Base-by-base conservation (phyloP, 495 filamentous ascomycete species). In the Achaetomiella virescens region DNA sequence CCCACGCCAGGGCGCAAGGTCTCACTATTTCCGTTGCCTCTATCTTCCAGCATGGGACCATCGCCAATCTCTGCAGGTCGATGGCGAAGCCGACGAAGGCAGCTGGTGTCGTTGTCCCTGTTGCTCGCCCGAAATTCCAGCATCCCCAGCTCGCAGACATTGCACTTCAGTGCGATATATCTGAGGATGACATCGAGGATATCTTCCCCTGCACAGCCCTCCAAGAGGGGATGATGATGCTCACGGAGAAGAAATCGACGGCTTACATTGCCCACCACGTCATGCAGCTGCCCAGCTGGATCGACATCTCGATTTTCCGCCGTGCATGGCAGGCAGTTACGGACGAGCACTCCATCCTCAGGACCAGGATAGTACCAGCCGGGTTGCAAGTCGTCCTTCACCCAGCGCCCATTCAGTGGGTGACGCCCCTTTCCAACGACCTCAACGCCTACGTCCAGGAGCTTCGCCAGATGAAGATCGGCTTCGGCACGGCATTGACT, bases 181-280 rank as follows among this genome's bases (percentile, higher is more conserved):
- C 40, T 9, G 51, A 54, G 40, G 46, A 36, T 11, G 46, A 36
- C 1, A 71, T 87, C 38, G 69, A 73, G 48, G 79, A 84, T 52
- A 75, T 83, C 27, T 85, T 85, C 57, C 82, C 82, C 0, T 84
- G 80, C 65, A 84, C 68, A 51, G 70, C 78, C 9, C 56, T 81
- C 3, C 75, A 80, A 58, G 79, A 82, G 50, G 80, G 75, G n/a
- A 67, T 83, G 11, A 63, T 79, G 10, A 70, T 75, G 0, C 61
- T 78, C 1, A 70, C 76, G 7, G 68, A 59, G 46, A 72, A 68
- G 48, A 65, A 74, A 15, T 52, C 59, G 8, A 70, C 66, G 7
- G 67, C 74, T 0, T 79, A 77, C 59, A 62, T 77, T 10, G 63
- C 63, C 9, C 63, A 65, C 41, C 68, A 76, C 51, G 65, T 77